These are phyloP conservation scores for Haematococcus lacustris DNA, from an alignment of 139 green algal species.

Conservation along the genomic window DNA sequence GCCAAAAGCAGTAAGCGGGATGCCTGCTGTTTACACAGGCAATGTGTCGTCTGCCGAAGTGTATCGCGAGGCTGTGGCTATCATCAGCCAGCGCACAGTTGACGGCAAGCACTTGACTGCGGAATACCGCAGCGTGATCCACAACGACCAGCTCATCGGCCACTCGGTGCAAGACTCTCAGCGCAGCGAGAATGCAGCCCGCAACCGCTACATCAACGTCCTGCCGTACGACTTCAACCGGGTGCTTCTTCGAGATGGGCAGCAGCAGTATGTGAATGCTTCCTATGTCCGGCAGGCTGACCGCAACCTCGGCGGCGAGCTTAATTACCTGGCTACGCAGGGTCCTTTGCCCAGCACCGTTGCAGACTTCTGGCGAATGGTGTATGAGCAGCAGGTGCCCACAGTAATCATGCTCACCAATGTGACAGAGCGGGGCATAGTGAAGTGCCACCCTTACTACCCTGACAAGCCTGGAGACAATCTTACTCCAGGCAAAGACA, in stretches of 20 bases:
- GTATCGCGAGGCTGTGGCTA: conserved; percentile 2
- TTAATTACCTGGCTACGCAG: conserved; percentile 7
- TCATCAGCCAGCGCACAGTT: conserved; percentile 13
- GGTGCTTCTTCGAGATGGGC: conserved; percentile 20
- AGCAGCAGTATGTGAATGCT: conserved; percentile 33
- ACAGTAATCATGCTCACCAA: conserved; percentile 62
- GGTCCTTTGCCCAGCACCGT: conserved; percentile 32
- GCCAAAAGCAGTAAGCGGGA: too few species aligned
- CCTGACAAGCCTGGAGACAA: conserved; percentile 1
- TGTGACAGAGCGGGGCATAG: conserved; percentile 21
- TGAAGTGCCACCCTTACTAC: conserved; percentile 44
- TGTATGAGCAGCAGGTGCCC: conserved; percentile 21
- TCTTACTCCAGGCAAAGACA: background rate
- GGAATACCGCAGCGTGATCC: conserved; percentile 18
- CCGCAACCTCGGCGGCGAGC: background rate
- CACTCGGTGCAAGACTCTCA: conserved; percentile 8
- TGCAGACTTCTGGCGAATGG: conserved; percentile 57
- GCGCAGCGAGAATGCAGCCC: conserved; percentile 4
- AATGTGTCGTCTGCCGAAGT: background rate
- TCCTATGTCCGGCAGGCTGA: conserved; percentile 10
- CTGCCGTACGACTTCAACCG: conserved; percentile 57
- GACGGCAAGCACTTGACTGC: conserved; percentile 10
- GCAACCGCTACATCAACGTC: conserved; percentile 52
- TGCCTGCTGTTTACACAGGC: too few species aligned
- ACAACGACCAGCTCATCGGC: conserved; percentile 14